A percentile compares a stretch with the other conserved stretches of the same genome.
These are phyloP conservation scores for Saposhnikovia divaricata DNA, from an alignment of 129 eudicot species.

Conservation along the genomic window DNA sequence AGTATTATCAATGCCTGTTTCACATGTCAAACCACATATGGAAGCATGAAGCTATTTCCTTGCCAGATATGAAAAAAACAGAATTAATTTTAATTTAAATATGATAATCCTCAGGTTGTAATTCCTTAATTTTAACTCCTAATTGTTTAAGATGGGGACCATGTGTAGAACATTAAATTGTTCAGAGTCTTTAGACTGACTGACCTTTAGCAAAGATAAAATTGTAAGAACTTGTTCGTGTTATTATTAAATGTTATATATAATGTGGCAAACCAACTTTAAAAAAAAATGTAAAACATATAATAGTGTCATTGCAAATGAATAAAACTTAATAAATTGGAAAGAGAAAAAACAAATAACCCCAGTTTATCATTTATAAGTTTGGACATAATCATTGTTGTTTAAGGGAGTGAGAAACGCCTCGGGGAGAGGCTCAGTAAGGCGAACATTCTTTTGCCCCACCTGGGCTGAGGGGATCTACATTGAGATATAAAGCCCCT, in stretches of 20 bases:
- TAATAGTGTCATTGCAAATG: neutral
- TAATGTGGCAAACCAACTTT: neutral
- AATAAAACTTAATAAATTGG: neutral
- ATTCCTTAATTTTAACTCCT: neutral
- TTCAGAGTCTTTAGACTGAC: neutral
- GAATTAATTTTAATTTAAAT: too few relatives aligned
- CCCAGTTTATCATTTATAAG: neutral
- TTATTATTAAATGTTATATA: neutral
- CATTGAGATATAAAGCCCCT: neutral
- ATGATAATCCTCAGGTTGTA: neutral
- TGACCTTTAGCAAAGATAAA: neutral
- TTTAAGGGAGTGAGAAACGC: neutral
- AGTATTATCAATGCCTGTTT: slow-evolving; percentile 31
- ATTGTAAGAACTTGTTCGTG: neutral
- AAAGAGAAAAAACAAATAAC: neutral
- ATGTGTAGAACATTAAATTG: neutral
- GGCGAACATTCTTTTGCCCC: neutral
- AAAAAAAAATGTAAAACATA: too few relatives aligned
- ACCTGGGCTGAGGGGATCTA: neutral
- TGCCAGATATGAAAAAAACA: neutral
- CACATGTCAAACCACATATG: slow-evolving; percentile 10
- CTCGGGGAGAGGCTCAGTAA: neutral
- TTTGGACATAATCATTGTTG: neutral
- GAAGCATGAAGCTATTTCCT: slow-evolving; percentile 11
- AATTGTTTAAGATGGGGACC: neutral